Conservation (phyloP, 2,329 filamentous ascomycete genomes). For the Thielaviopsis musarum region DNA sequence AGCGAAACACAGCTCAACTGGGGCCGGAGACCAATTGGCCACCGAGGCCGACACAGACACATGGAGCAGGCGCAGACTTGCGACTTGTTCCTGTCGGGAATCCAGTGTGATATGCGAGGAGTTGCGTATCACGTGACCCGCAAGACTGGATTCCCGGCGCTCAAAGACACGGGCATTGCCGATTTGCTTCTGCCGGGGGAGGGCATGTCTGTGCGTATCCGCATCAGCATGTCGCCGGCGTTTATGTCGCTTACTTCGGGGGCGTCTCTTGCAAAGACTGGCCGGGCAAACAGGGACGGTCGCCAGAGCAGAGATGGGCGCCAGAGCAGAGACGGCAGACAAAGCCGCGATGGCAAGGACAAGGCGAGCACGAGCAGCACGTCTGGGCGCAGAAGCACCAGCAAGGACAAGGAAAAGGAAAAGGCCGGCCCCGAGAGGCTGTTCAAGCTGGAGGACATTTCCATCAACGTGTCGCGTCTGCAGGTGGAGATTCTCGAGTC, state of each 20-base stretch:
- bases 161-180: conserved; percentile 76
- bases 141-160: conserved; percentile 79
- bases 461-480: conserved; percentile 66
- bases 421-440: conserved; percentile 35
- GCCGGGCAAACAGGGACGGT: neutral
- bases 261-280: neutral
- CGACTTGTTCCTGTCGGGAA: conserved; percentile 58
- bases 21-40: conserved; percentile 75
- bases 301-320: neutral
- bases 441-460: conserved; percentile 87
- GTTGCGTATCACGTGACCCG: conserved; percentile 91
- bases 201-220: conserved; percentile 83
- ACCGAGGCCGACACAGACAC: conserved; percentile 63
- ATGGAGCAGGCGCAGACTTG: conserved; percentile 31
- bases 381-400: neutral
- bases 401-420: conserved; percentile 36
- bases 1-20: conserved; percentile 92
- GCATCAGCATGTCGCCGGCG: conserved; percentile 28
- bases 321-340: neutral
- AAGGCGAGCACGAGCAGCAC: neutral
- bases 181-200: conserved; percentile 77
- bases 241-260: neutral
- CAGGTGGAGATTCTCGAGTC: conserved; percentile 87
- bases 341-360: neutral
- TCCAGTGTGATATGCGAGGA: conserved; percentile 83